Evolutionary conservation across 164 flowering plant genomes (phyloP), one percentile per base, ranked within the genome.

Genomic region (Piper betle): DNA sequence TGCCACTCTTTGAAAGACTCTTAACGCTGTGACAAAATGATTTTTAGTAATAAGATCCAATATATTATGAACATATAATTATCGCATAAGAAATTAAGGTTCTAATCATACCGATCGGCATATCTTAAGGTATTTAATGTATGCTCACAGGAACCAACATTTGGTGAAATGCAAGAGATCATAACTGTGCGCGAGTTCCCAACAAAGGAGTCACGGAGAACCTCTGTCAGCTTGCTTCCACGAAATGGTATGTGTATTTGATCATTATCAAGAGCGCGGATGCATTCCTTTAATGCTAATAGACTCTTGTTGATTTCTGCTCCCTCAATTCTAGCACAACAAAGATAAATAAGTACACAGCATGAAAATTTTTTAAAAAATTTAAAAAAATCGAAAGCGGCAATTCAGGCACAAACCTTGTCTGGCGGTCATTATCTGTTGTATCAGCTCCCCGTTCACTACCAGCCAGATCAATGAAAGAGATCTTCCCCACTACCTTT

Each of bases 391-490:
- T 19, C 5, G 0, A 38, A 18, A 37, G 39, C 46, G 1, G 39
- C 16, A 58, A 58, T 55, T 46, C 50, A 46, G 18, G 57, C 18
- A 52, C 18, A 33, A 75, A 93, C 99, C 99, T 68, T 60, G 99
- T 90, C 76, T 90, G 99, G 39, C 94, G 78, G 66, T 93, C 99
- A 80, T 90, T 93, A 71, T 93, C 99, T 58, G 97, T 90, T 37
- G 99, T 93, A 71, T 93, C 99, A 59, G 99, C 99, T 62, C 99
- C 99, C 67, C 99, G 83, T 78, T 93, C 99, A 77, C 99, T 93
- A 42, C 99, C 99, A 76, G 99, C 99, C 64, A 93, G 90, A 80
- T 93, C 99, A 73, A 93, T 93, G 61, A 93, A 93, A 18, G 99
- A 93, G 60, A 93, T 87, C 74, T 93, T 93, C 58, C 99, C 99